These are phyloP conservation scores for Bruguiera sexangula DNA, from an alignment of 345 rosid species.

Conservation along the genomic window DNA sequence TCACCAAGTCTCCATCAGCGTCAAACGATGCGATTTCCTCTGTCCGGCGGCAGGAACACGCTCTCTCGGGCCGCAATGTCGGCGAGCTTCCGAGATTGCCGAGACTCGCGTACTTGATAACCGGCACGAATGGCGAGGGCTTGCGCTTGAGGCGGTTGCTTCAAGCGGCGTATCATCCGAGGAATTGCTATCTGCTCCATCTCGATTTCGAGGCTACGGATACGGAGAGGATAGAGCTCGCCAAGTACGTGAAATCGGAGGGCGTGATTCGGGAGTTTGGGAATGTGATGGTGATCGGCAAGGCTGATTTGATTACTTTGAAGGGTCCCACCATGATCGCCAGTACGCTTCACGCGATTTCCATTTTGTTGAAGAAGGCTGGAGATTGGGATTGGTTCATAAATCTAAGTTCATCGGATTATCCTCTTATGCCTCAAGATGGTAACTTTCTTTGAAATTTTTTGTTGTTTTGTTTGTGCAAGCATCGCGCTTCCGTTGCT, in stretches of 20 bases:
- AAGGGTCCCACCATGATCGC: conserved; percentile 89
- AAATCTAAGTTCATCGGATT: conserved; percentile 76
- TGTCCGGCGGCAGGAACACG: conserved; percentile 4
- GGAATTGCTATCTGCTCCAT: conserved; percentile 75
- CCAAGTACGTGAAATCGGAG: conserved; percentile 70
- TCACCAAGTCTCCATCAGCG: conserved; percentile 30
- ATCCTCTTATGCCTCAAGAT: conserved; percentile 88
- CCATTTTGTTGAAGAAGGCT: conserved; percentile 69
- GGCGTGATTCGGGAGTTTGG: conserved; percentile 42
- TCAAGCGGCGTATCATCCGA: conserved; percentile 69
- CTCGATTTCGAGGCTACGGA: conserved; percentile 86
- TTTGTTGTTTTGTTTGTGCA: not conserved
- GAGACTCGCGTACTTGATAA: conserved; percentile 64
- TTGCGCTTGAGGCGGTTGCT: conserved; percentile 56
- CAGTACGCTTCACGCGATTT: conserved; percentile 62
- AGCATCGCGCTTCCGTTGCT: not conserved
- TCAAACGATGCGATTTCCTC: conserved; percentile 14
- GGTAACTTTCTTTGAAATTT: conserved; percentile 39
- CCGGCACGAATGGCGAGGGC: conserved; percentile 78
- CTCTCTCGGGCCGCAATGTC: conserved; percentile 16
- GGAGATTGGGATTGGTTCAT: conserved; percentile 92
- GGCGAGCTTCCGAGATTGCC: conserved; percentile 39
- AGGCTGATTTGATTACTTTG: conserved; percentile 70
- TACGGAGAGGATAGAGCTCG: conserved; percentile 68
- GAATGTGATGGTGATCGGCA: conserved; percentile 84